These are phyloP conservation scores for Williopsis jadinii DNA, from an alignment of 1,139 yeast genomes.

Conservation along the genomic window DNA sequence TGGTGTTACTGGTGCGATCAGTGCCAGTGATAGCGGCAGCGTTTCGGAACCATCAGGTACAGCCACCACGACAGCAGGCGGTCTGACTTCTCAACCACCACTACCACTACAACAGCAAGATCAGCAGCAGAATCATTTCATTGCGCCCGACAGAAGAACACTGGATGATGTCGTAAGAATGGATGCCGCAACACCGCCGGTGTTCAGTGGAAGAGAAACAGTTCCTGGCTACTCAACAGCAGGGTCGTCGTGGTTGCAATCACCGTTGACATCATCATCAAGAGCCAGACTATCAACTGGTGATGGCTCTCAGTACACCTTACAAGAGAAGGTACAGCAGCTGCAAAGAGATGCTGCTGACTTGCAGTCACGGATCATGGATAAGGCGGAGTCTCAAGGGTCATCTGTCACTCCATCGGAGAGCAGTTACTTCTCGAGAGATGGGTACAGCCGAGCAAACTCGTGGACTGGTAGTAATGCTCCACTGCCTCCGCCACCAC, in stretches of 20 bases:
- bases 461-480: background rate
- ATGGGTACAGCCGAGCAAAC: background rate
- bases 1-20: background rate
- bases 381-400: constrained; percentile 1
- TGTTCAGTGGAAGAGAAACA: background rate
- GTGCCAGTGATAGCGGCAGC: no score
- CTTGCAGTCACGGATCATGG: constrained; percentile 14
- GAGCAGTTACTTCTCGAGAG: constrained; percentile 3
- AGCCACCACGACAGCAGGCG: background rate
- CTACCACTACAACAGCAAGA: background rate
- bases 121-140: background rate
- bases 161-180: background rate
- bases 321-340: constrained; percentile 17
- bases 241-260: background rate
- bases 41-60: constrained; percentile 3
- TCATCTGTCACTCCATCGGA: background rate
- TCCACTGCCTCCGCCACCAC: background rate
- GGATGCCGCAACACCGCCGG: background rate
- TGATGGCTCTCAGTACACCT: constrained; percentile 2
- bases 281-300: background rate
- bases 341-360: constrained; percentile 18
- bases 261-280: background rate
- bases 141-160: background rate
- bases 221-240: background rate
- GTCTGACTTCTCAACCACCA: constrained; percentile 2